Conservation (phyloP, 805 yeast species). For the baker's yeast (Saccharomyces cerevisiae) region DNA sequence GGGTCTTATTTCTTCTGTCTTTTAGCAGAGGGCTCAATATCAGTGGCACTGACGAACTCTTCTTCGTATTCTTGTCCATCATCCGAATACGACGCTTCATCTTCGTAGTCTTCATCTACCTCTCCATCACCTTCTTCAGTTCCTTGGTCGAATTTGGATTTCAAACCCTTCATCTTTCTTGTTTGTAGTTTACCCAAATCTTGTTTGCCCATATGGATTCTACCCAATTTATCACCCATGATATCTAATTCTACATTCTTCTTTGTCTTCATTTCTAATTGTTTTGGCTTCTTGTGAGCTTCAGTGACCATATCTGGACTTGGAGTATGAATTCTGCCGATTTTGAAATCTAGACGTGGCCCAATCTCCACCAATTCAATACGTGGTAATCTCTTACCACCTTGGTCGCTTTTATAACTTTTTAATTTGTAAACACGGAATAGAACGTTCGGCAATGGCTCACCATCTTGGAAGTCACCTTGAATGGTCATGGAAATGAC, state of each 20-base stretch:
- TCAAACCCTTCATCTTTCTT: conserved; percentile 97
- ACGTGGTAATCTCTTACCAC: conserved; percentile 65
- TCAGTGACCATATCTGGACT: conserved; percentile 85
- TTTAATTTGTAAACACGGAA: conserved; percentile 87
- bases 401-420: conserved; percentile 72
- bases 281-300: conserved; percentile 73
- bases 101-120: conserved; percentile 21
- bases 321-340: conserved; percentile 80
- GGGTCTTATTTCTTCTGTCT: conserved; percentile 19
- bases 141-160: conserved; percentile 72
- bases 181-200: conserved; percentile 87
- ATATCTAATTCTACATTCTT: conserved; percentile 83
- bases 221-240: conserved; percentile 95
- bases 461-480: conserved; percentile 65
- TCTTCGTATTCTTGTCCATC: conserved; percentile 24
- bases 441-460: conserved; percentile 66
- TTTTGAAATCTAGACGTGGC: conserved; percentile 85
- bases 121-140: conserved; percentile 44
- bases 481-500: conserved; percentile 73
- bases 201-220: conserved; percentile 92
- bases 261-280: conserved; percentile 69
- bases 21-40: conserved; percentile 28
- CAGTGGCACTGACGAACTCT: conserved; percentile 30
- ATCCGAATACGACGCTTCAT: conserved; percentile 10
- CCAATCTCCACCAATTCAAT: conserved; percentile 93